Evolutionary conservation across 2,329 filamentous ascomycete species (phyloP), one percentile per base, ranked within the genome.

Genomic region (Fusarium burgessii): DNA sequence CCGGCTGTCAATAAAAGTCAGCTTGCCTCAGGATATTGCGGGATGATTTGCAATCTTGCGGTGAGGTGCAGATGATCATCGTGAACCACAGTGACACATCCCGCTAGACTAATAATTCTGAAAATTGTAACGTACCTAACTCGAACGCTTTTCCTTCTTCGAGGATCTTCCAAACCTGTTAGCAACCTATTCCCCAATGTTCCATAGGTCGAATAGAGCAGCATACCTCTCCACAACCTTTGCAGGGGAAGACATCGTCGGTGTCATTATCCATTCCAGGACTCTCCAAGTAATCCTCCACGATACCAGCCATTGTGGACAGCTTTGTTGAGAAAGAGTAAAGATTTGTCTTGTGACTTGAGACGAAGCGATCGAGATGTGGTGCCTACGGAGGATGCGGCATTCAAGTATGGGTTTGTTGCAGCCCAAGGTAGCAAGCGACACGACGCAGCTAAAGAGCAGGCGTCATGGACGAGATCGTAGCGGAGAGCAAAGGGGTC

Each of bases 81-180:
- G 42, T 42, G 49, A 27, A 32, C 25, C 56, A 35, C 46, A 46
- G 27, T 40, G 33, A 15, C 43, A 61, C 41, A 47, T 52, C 32
- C 23, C 40, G 29, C 29, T 42, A 58, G 62, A 23, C 27, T 23
- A 41, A 20, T 25, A 12, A 59, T 14, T 13, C 27, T 42, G 11
- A 23, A 43, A 41, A 40, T 14, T 47, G 33, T n/a, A 63, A 85
- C 87, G 63, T 86, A 98, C 95, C 94, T 77, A 99, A 88, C 84
- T 99, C 96, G 78, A 97, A 99, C 56, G 96, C 96, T 83, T 98
- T 98, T 77, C 96, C 96, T 87, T 99, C 96, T 82, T 99, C 96
- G 23, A 99, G 88, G 74, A 98, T 97, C 94, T 98, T 67, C 29
- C 60, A 47, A 52, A 36, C 54, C 17, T 46, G 63, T 76, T 62